phyloP scores from a whole-genome alignment of 2,329 filamentous ascomycete species.

The Dichotomopilus funicola region DNA sequence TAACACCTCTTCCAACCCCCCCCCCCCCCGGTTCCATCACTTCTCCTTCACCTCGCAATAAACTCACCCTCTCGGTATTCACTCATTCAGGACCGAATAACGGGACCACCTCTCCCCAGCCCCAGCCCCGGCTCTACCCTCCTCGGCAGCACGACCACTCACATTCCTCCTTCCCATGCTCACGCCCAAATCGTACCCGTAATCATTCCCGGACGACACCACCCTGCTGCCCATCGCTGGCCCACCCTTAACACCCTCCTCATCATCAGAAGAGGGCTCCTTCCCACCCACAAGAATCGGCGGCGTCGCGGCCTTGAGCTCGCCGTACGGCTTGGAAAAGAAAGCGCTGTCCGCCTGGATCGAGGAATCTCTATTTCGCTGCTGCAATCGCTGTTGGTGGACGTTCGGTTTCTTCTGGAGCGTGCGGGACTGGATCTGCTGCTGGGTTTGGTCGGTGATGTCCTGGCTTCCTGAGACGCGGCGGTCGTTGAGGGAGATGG shows the following conservation, averaged over 20 bases:
- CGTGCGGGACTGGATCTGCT: not conserved
- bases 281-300: slow-evolving; percentile 44
- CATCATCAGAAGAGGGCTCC: not conserved
- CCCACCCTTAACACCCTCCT: not conserved
- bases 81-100: slow-evolving; percentile 6
- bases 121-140: slow-evolving; percentile 56
- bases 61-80: not conserved
- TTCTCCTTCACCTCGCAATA: not conserved
- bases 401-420: not conserved
- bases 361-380: slow-evolving; percentile 36
- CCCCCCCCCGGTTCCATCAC: not conserved
- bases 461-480: slow-evolving; percentile 39
- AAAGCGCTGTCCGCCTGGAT: slow-evolving; percentile 46
- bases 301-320: slow-evolving; percentile 46
- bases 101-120: slow-evolving; percentile 29
- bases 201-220: slow-evolving; percentile 55
- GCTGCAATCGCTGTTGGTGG: not conserved
- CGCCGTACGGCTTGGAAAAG: slow-evolving; percentile 53
- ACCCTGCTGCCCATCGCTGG: slow-evolving; percentile 30
- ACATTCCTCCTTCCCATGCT: slow-evolving; percentile 49
- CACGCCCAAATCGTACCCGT: slow-evolving; percentile 30
- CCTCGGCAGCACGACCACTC: slow-evolving; percentile 67
- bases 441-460: slow-evolving; percentile 33
- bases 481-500: slow-evolving; percentile 41
- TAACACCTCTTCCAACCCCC: not conserved